Evolutionary conservation across 129 eudicot genomes (phyloP), one percentile per base, ranked within the genome.

Genomic region (Cynara cardunculus): DNA sequence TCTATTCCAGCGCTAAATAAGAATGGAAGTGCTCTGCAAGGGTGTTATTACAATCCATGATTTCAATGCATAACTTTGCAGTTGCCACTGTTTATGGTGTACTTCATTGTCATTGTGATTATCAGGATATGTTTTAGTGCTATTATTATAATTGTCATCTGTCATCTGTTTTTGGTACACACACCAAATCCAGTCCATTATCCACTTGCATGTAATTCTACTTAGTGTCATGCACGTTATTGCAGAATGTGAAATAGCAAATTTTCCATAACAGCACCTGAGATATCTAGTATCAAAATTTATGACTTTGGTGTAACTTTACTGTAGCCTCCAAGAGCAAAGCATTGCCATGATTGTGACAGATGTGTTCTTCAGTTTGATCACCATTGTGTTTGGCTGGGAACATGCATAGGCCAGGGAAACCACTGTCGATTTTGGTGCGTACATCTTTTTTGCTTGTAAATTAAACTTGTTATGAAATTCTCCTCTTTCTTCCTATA

Each of bases 311-410:
- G 72, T 49, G 31, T 22, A 69, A 49, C 18, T 71, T 76, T 39
- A 69, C 87, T 89, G 89, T 88, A 95, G 99, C 97, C 99, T 78
- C 99, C 99, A 78, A 89, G 99, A 79, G 87, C 93, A 76, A 95
- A 95, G 85, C 99, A 95, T 88, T 95, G 99, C 79, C 97, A 92
- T 89, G 97, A 95, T 78, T 95, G 99, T 89, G 97, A 95, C 89
- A 92, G 86, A 85, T 95, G 99, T 73, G 97, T 95, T 71, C 99
- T 95, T 87, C 99, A 92, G 80, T 95, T 95, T 89, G 99, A 95
- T 84, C 99, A 95, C 86, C 99, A 95, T 72, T 95, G 99, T 85
- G 93, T 92, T 84, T 95, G 99, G 99, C 97, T 95, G 25, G 97
- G 97, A 68, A 92, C 94, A 69, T 95, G 99, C 86, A 83, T 95